Conservation (phyloP, 2,329 filamentous ascomycete genomes). For the Daldinia eschscholtzii region DNA sequence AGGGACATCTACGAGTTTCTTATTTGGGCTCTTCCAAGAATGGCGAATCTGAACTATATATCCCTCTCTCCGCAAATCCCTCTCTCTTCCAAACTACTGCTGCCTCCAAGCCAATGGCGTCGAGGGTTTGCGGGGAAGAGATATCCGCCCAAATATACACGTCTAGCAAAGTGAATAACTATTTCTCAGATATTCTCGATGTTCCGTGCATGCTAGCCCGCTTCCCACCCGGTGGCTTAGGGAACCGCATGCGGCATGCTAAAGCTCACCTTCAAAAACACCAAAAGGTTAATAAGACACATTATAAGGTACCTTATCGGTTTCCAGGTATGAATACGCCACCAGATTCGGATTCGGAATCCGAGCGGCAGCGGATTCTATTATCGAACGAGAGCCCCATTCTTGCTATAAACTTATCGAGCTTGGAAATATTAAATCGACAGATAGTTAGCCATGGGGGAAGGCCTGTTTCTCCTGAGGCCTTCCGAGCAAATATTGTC, state of each 20-base stretch:
- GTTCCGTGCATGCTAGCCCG: conserved; percentile 87
- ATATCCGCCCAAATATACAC: conserved; percentile 79
- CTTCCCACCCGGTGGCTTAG: conserved; percentile 77
- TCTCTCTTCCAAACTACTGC: conserved; percentile 61
- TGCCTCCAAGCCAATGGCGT: conserved; percentile 60
- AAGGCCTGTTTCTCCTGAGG: conserved; percentile 75
- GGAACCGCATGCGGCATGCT: conserved; percentile 73
- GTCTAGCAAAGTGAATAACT: conserved; percentile 73
- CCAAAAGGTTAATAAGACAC: conserved; percentile 54
- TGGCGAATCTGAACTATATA: conserved; percentile 56
- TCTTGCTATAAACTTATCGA: conserved; percentile 83
- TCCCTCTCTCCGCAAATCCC: conserved; percentile 78
- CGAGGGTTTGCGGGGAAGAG: conserved; percentile 86
- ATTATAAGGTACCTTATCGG: conserved; percentile 62
- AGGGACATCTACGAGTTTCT: conserved; percentile 73
- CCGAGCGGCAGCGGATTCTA: conserved; percentile 70
- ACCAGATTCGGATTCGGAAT: conserved; percentile 69
- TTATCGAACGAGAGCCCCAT: conserved; percentile 96
- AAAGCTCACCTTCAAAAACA: conserved; percentile 77
- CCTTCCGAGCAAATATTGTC: conserved; percentile 92
- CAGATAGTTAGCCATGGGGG: conserved; percentile 74
- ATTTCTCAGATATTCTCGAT: conserved; percentile 81
- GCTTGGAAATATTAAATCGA: conserved; percentile 81
- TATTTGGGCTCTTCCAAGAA: conserved; percentile 56
- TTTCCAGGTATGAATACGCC: conserved; percentile 68